Evolutionary conservation across 2,329 filamentous ascomycete genomes (phyloP).

Genomic region (Aschersonia sp.): DNA sequence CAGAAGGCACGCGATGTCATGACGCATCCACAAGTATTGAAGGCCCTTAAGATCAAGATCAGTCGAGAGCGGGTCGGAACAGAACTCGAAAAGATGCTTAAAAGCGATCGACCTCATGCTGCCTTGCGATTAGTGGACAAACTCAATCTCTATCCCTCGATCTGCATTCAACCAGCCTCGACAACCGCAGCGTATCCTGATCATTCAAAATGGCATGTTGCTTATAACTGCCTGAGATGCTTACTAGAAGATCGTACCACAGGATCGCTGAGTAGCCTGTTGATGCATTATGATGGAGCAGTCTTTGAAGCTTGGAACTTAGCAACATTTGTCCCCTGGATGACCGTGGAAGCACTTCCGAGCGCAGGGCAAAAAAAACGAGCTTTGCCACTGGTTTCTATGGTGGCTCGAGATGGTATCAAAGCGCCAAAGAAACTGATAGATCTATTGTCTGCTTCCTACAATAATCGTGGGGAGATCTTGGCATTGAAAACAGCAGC

Average conservation of each 20-base stretch:
- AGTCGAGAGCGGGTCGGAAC: conserved; percentile 78
- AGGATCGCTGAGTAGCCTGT: conserved; percentile 32
- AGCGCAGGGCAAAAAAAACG: conserved; percentile 30
- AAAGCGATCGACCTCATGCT: conserved; percentile 43
- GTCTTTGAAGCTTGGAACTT: conserved; percentile 66
- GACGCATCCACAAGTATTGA: conserved; percentile 62
- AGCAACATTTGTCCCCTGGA: conserved; percentile 62
- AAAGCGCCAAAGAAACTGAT: conserved; percentile 65
- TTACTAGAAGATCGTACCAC: conserved; percentile 29
- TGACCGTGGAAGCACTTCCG: conserved; percentile 29
- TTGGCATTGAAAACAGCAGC: conserved; percentile 42
- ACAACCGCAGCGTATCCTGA: conserved; percentile 38
- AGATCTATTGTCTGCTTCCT: conserved; percentile 50
- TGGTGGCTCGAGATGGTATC: conserved; percentile 61
- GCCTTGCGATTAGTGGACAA: conserved; percentile 52
- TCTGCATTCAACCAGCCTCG: conserved; percentile 57
- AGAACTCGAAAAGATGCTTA: conserved; percentile 86
- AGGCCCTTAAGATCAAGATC: conserved; percentile 74
- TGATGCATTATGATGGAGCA: conserved; percentile 51
- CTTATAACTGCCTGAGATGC: conserved; percentile 48
- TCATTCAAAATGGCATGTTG: conserved; percentile 42
- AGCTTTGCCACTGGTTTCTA: conserved; percentile 31
- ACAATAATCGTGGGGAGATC: conserved; percentile 51
- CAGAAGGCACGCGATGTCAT: conserved; percentile 55
- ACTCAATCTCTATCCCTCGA: conserved; percentile 53